Base-by-base conservation (phyloP, 768 basidiomycete species). In the Podaxis mareebaensis region DNA sequence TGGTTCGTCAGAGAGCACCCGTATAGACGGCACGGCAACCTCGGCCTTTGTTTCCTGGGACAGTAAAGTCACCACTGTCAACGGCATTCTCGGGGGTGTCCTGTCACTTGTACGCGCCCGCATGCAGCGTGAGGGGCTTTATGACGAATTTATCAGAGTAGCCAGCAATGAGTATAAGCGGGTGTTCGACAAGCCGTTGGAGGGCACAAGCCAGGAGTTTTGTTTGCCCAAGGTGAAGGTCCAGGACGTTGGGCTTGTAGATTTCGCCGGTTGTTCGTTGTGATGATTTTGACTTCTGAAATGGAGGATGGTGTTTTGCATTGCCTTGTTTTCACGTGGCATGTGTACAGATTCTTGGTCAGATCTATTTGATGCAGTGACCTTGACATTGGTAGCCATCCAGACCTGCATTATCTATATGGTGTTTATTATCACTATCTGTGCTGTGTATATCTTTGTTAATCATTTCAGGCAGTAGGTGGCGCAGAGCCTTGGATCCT, bases 11-110 rank as follows among this genome's bases (percentile, higher is more conserved):
- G 70, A 71, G 62, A 68, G 67, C 28, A 69, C 68, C 1, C 65
- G 70, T 8, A 66, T 65, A 28, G 70, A 71, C 39, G 70, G 70
- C 12, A 68, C 62, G 1, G 68, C 70, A 15, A 67, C 67, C 20
- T 71, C 70, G 0, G 66, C 70, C 3, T 71, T 71, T 28, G 70
- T 71, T n/a, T 68, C 68, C 1, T 71, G 70, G 70, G 70, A 71
- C 58, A 69, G 68, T 53, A 71, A 71, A 39, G 53, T 68, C 28
- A 71, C 70, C 5, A 71, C 70, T 3, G 60, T 71, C 20, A 68
- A 68, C 59, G 70, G 68, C 3, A 62, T 71, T 6, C 64, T 70
- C n/a, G 69, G 69, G 7, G 69, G 69, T 13, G 60, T 70, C 2
- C 54, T 61, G 7, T 64, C 67, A 20, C 62, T 70, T n/a, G 69